Conservation (phyloP, 495 filamentous ascomycete species). For the Penicillium pancosmium region DNA sequence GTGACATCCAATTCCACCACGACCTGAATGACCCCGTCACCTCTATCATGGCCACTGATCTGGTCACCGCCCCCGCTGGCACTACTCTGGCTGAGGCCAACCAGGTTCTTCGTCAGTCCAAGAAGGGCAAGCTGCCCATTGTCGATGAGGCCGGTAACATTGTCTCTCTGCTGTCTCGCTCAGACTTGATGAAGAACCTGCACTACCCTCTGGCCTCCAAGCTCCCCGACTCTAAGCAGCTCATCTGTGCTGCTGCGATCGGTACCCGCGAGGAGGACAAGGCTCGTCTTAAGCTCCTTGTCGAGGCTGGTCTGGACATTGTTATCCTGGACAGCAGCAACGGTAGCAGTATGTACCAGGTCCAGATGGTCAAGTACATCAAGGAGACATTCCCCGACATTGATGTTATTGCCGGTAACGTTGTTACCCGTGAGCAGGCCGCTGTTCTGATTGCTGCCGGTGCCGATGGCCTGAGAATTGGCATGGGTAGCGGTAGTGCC, state of each 20-base stretch:
- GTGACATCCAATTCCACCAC: conserved; percentile 94
- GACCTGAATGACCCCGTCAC: conserved; percentile 71
- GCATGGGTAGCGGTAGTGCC: conserved; percentile 97
- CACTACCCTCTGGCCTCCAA: conserved; percentile 97
- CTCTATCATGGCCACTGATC: conserved; percentile 91
- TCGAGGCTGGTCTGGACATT: conserved; percentile 94
- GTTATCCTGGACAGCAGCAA: conserved; percentile 94
- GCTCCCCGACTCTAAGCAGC: conserved; percentile 94
- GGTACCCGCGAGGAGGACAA: conserved; percentile 94
- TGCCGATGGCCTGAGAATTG: conserved; percentile 95
- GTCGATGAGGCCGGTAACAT: conserved; percentile 86
- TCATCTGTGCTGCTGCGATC: conserved; percentile 92
- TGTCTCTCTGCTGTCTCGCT: conserved; percentile 92
- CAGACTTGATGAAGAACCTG: conserved; percentile 98
- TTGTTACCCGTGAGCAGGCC: conserved; percentile 94
- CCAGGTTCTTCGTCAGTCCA: conserved; percentile 87
- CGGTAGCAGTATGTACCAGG: conserved; percentile 95
- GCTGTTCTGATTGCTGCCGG: conserved; percentile 90
- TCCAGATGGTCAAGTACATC: conserved; percentile 94
- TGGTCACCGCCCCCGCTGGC: conserved; percentile 86
- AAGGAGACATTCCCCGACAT: conserved; percentile 83
- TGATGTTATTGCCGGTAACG: conserved; percentile 97
- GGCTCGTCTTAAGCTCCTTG: conserved; percentile 78
- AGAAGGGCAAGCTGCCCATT: conserved; percentile 99
- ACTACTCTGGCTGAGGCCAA: conserved; percentile 89